Percentiles rank a stretch among this genome's conserved stretches.
Conservation (phyloP, 805 yeast species). For the Candida sonorensis region DNA sequence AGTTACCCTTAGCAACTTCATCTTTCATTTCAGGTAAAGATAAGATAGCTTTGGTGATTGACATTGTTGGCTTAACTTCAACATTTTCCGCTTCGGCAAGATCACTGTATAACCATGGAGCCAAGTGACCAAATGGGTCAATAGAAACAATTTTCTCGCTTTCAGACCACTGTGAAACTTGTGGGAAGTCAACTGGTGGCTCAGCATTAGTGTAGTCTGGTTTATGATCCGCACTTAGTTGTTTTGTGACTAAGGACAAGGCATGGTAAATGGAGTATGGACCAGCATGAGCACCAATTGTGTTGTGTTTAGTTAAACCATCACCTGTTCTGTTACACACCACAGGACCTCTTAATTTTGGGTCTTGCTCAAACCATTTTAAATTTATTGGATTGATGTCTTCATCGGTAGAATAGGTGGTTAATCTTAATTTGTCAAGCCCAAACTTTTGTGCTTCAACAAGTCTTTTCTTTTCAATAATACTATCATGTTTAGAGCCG, state of each 20-base stretch:
- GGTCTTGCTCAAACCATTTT: conserved; percentile 47
- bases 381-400: conserved; percentile 42
- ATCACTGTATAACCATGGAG: conserved; percentile 51
- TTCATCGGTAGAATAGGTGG: conserved; percentile 49
- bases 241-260: conserved; percentile 54
- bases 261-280: conserved; percentile 62
- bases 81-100: conserved; percentile 38
- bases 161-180: conserved; percentile 51
- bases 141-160: conserved; percentile 52
- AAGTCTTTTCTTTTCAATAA: background rate
- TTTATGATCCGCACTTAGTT: conserved; percentile 41
- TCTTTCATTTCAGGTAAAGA: conserved; percentile 52
- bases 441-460: conserved; percentile 16
- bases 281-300: conserved; percentile 62
- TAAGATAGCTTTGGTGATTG: conserved; percentile 61
- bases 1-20: conserved; percentile 45
- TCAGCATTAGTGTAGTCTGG: conserved; percentile 61
- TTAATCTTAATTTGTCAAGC: conserved; percentile 32
- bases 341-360: conserved; percentile 48
- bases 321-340: conserved; percentile 44
- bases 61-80: conserved; percentile 58
- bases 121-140: conserved; percentile 63
- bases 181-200: conserved; percentile 51
- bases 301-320: conserved; percentile 48
- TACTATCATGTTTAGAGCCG: too few species aligned